Percentiles rank a stretch among this genome's conserved stretches.
Conservation (phyloP, 352 stramenopile genomes). For the Globisporangium megalacanthum region DNA sequence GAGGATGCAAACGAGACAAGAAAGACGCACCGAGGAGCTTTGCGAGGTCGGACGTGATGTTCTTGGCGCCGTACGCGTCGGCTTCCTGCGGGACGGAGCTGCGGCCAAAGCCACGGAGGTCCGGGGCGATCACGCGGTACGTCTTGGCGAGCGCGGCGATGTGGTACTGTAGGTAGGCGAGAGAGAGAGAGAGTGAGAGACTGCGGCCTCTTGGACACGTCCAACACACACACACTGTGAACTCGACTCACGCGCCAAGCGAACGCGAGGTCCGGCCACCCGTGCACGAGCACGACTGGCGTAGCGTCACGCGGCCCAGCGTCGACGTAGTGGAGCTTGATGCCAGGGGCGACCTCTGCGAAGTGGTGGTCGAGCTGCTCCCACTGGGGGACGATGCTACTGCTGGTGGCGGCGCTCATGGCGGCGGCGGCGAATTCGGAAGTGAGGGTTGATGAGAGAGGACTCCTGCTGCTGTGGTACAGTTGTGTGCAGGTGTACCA, state of each 20-base stretch:
- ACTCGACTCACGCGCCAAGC: slow-evolving; percentile 36
- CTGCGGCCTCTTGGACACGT: no score
- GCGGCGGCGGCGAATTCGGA: background rate
- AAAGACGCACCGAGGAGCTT: slow-evolving; percentile 31
- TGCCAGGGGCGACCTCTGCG: slow-evolving; percentile 10
- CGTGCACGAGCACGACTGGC: slow-evolving; percentile 52
- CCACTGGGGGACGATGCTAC: slow-evolving; percentile 11
- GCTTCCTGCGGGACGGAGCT: slow-evolving; percentile 34
- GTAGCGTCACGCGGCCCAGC: slow-evolving; percentile 33
- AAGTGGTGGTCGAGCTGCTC: slow-evolving; percentile 15
- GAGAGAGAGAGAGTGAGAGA: no score
- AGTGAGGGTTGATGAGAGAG: no score
- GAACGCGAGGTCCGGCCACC: slow-evolving; percentile 58
- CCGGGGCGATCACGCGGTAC: slow-evolving; percentile 52
- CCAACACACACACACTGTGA: no score
- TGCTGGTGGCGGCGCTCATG: background rate
- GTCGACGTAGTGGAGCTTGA: slow-evolving; percentile 50
- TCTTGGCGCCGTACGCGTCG: slow-evolving; percentile 40
- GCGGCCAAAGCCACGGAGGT: slow-evolving; percentile 45
- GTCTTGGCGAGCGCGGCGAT: slow-evolving; percentile 36
- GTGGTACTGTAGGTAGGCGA: slow-evolving; percentile 41
- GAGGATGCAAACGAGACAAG: no score
- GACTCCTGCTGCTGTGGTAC: no score
- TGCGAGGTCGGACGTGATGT: slow-evolving; percentile 33
- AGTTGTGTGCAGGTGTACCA: no score